Conservation (phyloP, 2,329 filamentous ascomycete species). For the Fulvia fulva region DNA sequence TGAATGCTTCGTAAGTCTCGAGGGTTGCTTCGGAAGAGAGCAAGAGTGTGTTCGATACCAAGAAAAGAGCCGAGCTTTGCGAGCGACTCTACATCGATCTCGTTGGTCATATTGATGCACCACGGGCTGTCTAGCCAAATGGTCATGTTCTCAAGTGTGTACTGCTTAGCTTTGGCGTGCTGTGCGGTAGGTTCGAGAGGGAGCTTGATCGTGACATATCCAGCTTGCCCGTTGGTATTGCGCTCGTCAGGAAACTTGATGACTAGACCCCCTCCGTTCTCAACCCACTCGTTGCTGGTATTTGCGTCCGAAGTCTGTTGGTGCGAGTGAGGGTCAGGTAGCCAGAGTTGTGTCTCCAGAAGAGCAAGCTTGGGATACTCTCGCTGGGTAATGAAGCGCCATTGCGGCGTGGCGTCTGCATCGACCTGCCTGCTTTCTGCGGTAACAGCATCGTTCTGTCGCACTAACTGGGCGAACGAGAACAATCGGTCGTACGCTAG, state of each 20-base stretch:
- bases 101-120: conserved; percentile 44
- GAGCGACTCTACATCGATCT: conserved; percentile 53
- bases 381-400: conserved; percentile 69
- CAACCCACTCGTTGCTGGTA: conserved; percentile 46
- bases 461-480: conserved; percentile 63
- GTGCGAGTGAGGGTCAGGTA: conserved; percentile 51
- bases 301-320: neutral
- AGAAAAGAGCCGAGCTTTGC: conserved; percentile 62
- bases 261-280: conserved; percentile 59
- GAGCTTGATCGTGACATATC: conserved; percentile 57
- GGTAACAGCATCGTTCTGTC: conserved; percentile 17
- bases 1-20: conserved; percentile 55
- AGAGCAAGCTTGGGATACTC: conserved; percentile 68
- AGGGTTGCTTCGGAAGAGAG: conserved; percentile 63
- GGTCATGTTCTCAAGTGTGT: conserved; percentile 57
- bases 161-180: conserved; percentile 57
- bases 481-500: conserved; percentile 44
- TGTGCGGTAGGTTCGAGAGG: conserved; percentile 59
- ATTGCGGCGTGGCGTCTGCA: conserved; percentile 47
- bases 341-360: conserved; percentile 64
- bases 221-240: conserved; percentile 17
- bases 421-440: conserved; percentile 17
- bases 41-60: conserved; percentile 62
- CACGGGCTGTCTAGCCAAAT: conserved; percentile 60
- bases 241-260: conserved; percentile 59